phyloP scores from a whole-genome alignment of 768 basidiomycete species.

The Sistotremastrum niveocremeum region DNA sequence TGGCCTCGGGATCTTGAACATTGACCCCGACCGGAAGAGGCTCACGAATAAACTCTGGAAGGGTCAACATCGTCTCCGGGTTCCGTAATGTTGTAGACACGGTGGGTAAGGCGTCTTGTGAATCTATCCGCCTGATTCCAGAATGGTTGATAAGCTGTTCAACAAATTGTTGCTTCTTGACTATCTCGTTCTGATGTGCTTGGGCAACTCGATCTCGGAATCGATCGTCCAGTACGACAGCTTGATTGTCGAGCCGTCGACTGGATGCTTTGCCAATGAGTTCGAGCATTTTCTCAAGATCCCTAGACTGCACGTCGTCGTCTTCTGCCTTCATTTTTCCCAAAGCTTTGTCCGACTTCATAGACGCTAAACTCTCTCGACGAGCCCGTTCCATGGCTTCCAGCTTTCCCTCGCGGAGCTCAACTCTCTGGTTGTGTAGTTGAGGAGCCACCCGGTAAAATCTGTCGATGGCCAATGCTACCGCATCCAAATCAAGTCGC shows the following conservation, averaged over 20 bases:
- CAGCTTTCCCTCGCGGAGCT: slow-evolving; percentile 58
- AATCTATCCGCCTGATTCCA: slow-evolving; percentile 55
- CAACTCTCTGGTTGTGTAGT: slow-evolving; percentile 85
- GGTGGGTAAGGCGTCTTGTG: slow-evolving; percentile 61
- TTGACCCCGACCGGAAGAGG: slow-evolving; percentile 25
- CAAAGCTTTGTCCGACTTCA: slow-evolving; percentile 24
- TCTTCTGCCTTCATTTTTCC: slow-evolving; percentile 31
- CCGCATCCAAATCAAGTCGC: slow-evolving; percentile 70
- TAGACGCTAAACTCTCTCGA: slow-evolving; percentile 21
- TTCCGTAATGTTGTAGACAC: slow-evolving; percentile 24
- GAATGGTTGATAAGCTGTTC: slow-evolving; percentile 62
- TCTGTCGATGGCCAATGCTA: slow-evolving; percentile 81
- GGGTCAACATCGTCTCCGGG: slow-evolving; percentile 37
- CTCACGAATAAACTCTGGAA: slow-evolving; percentile 55
- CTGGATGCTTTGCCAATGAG: slow-evolving; percentile 58
- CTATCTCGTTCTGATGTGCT: slow-evolving; percentile 41
- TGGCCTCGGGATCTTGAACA: slow-evolving; percentile 16
- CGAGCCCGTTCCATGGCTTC: slow-evolving; percentile 64
- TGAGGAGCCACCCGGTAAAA: slow-evolving; percentile 80
- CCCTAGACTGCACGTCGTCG: slow-evolving; percentile 22
- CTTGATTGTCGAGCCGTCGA: slow-evolving; percentile 54
- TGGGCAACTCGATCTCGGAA: slow-evolving; percentile 43
- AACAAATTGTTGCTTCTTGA: slow-evolving; percentile 50
- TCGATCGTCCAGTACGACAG: slow-evolving; percentile 50
- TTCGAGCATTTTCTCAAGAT: slow-evolving; percentile 53